These are phyloP conservation scores for Dichomitus squalens DNA, from an alignment of 1,284 basidiomycete species.

Conservation along the genomic window DNA sequence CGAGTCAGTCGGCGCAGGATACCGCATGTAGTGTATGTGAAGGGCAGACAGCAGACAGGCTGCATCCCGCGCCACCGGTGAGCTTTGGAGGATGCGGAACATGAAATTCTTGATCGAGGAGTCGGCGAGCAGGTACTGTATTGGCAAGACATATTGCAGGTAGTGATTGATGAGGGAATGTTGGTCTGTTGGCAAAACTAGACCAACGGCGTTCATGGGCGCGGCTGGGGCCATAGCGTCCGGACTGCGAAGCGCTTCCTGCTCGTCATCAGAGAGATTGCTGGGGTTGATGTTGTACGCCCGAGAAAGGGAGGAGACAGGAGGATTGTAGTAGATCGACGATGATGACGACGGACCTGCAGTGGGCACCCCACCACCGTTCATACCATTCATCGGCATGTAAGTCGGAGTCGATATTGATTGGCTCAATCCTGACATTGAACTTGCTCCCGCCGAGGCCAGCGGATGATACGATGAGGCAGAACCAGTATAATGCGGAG, in stretches of 20 bases:
- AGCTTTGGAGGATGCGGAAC: constrained; percentile 49
- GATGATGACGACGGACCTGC: not conserved
- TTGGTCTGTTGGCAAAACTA: constrained; percentile 33
- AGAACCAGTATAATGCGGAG: constrained; percentile 31
- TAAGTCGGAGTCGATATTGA: constrained; percentile 18
- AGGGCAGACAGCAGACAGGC: constrained; percentile 59
- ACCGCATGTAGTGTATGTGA: constrained; percentile 42
- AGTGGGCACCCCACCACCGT: not conserved
- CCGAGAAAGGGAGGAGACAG: constrained; percentile 23
- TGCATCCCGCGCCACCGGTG: constrained; percentile 46
- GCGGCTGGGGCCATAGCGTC: constrained; percentile 21
- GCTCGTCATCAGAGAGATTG: constrained; percentile 28
- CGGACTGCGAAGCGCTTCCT: constrained; percentile 16
- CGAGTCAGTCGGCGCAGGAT: constrained; percentile 21
- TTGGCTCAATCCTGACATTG: constrained; percentile 19
- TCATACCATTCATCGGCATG: constrained; percentile 9
- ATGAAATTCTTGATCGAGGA: constrained; percentile 43
- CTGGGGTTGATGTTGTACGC: constrained; percentile 28
- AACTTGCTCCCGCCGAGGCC: constrained; percentile 14
- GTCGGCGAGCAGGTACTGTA: constrained; percentile 71
- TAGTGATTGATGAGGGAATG: constrained; percentile 44
- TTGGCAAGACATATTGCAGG: constrained; percentile 54
- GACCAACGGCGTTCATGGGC: constrained; percentile 23
- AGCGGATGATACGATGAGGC: constrained; percentile 24
- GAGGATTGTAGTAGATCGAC: constrained; percentile 21